Conservation (phyloP, 345 rosid genomes). For the Lenwebbia sp. region DNA sequence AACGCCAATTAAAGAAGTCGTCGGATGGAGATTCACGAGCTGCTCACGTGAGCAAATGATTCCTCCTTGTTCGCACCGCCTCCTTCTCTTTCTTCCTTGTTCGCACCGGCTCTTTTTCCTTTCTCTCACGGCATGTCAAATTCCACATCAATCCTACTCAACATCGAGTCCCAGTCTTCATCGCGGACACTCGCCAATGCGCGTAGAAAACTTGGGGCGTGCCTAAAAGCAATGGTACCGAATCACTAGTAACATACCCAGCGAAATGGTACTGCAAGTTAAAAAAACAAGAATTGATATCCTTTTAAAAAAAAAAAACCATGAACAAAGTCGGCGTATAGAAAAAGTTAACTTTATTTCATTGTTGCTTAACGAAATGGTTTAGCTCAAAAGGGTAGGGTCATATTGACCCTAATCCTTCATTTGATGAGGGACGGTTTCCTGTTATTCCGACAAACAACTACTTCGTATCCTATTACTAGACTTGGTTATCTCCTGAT, state of each 20-base stretch:
- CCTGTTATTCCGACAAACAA: too few relatives aligned
- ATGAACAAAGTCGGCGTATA: too few relatives aligned
- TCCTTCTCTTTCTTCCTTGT: background rate
- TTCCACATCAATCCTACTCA: background rate
- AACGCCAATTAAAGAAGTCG: background rate
- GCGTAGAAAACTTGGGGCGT: background rate
- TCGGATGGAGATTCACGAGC: background rate
- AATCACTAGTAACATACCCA: too few relatives aligned
- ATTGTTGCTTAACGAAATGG: too few relatives aligned
- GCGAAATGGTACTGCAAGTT: background rate
- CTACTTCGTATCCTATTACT: too few relatives aligned
- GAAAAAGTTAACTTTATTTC: too few relatives aligned
- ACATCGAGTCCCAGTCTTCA: background rate
- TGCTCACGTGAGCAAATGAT: background rate
- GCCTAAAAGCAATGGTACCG: too few relatives aligned
- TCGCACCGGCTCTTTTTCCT: background rate
- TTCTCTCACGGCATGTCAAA: background rate
- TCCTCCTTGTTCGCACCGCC: background rate
- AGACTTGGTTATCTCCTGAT: background rate
- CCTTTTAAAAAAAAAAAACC: too few relatives aligned
- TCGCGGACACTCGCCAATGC: background rate
- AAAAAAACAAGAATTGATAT: background rate
- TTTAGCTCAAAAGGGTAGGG: too few relatives aligned
- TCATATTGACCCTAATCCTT: too few relatives aligned
- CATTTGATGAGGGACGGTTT: too few relatives aligned